These are phyloP conservation scores for Tulasnella sp. DNA, from an alignment of 768 basidiomycete genomes.

Conservation along the genomic window DNA sequence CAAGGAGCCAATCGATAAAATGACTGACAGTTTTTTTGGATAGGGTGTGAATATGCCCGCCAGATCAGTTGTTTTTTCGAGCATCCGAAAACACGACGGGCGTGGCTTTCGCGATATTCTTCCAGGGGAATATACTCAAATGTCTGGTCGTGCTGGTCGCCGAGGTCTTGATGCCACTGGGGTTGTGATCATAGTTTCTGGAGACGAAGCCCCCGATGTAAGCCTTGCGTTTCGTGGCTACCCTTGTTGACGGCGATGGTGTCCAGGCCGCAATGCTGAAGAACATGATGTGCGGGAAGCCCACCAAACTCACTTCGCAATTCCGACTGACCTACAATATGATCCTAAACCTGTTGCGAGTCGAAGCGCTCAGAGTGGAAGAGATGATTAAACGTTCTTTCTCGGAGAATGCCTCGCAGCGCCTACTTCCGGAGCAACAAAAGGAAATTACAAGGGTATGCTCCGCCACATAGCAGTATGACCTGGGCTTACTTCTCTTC, in stretches of 20 bases:
- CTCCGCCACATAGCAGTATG: conserved; percentile 1
- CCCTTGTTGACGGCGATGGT: background rate
- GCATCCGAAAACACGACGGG: conserved; percentile 91
- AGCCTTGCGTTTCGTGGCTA: background rate
- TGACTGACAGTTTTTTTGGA: background rate
- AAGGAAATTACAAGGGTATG: conserved; percentile 70
- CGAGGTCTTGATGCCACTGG: conserved; percentile 92
- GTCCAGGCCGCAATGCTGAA: conserved; percentile 56
- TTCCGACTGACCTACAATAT: conserved; percentile 98
- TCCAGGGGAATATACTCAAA: conserved; percentile 93
- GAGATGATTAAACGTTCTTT: conserved; percentile 99
- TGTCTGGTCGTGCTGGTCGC: conserved; percentile 96
- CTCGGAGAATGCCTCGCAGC: conserved; percentile 93
- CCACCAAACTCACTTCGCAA: conserved; percentile 86
- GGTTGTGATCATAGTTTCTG: conserved; percentile 81
- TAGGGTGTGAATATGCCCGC: conserved; percentile 99
- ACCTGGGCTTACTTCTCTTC: conserved; percentile 3
- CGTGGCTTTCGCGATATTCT: conserved; percentile 79
- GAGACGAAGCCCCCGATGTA: conserved; percentile 80
- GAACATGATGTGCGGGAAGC: conserved; percentile 89
- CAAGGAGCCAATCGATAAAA: background rate
- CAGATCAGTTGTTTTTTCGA: conserved; percentile 91
- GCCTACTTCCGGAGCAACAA: conserved; percentile 85
- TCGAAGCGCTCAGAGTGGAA: conserved; percentile 90
- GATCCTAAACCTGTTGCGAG: conserved; percentile 92